Base-by-base conservation (phyloP, 805 yeast genomes). In the Candida railenensis region DNA sequence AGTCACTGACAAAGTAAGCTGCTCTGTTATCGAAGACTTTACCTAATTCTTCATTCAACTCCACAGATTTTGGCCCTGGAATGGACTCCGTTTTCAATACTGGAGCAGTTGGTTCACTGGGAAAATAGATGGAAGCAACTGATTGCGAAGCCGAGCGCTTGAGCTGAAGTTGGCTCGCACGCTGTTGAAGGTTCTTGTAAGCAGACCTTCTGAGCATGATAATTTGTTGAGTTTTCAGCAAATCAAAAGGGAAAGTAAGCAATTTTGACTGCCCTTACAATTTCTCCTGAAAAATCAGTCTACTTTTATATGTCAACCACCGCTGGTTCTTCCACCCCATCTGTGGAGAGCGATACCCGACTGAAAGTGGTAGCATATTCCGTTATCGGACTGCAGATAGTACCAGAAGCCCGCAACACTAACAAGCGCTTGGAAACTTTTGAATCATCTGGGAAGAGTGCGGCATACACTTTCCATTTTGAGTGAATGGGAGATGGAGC, bases 1-100 rank as follows among this genome's bases (percentile, higher is more conserved):
- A 71, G 59, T 71, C 76, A 37, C 67, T 53, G 34, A 70, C 72
- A 48, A 71, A 71, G 48, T 70, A 70, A 4, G 75, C 61, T 12
- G 75, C 75, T 34, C 73, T 52, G 57, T 69, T 71, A 48, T 69
- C 75, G 45, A 65, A 71, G n/a, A 69, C 63, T 8, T 50, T 47
- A 3, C 75, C 75, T 38, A 71, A 56, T 20, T 66, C 63, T 25
- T 65, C 53, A 56, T 68, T 69, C 36, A 67, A 49, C 21, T 54
- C 56, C 20, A 48, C 45, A 14, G 69, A 57, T 11, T 50, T 51
- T 9, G 76, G 76, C n/a, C 77, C 77, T 0, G 77, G 77, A 28
- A 71, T 57, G 0, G 60, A 7, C 2, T 49, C 53, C 4, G 72
- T 58, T n/a, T 53, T 52, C 20, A 71, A 36, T 4, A 54, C 50